phyloP scores from a whole-genome alignment of 2,329 filamentous ascomycete species.

The Diaporthe citri region DNA sequence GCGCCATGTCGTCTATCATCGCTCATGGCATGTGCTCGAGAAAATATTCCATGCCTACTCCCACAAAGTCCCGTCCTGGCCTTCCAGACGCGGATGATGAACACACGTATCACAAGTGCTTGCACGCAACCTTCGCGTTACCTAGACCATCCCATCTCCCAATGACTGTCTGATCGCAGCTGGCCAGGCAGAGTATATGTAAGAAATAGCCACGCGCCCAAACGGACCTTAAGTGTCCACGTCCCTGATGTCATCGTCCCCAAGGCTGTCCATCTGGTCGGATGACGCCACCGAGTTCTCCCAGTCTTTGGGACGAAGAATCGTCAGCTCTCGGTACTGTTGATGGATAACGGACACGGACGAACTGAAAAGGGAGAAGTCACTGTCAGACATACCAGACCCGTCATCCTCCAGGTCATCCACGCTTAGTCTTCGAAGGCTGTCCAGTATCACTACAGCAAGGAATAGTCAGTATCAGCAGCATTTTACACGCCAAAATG shows the following conservation, averaged over 20 bases:
- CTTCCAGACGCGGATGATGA: not conserved
- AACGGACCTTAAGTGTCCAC: constrained; percentile 29
- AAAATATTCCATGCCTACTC: constrained; percentile 3
- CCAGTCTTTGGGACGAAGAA: constrained; percentile 60
- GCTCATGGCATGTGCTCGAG: constrained; percentile 12
- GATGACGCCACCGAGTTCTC: constrained; percentile 67
- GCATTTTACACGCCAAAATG: not conserved
- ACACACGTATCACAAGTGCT: not conserved
- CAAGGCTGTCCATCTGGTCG: constrained; percentile 65
- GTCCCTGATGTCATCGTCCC: constrained; percentile 58
- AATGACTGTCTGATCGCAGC: not conserved
- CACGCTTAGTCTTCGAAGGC: constrained; percentile 67
- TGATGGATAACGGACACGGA: not conserved
- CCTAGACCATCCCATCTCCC: not conserved
- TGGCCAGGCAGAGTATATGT: not conserved
- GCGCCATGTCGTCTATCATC: constrained; percentile 39
- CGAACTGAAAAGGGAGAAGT: constrained; percentile 46
- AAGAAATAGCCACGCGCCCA: not conserved
- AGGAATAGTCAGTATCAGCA: not conserved
- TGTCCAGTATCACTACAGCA: constrained; percentile 55
- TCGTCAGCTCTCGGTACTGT: constrained; percentile 37
- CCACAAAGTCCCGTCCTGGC: not conserved
- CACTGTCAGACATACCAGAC: constrained; percentile 65
- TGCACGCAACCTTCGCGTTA: not conserved
- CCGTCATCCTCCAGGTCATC: constrained; percentile 71